These are phyloP conservation scores for Sporobolomyces pararoseus DNA, from an alignment of 768 basidiomycete species.

Conservation along the genomic window DNA sequence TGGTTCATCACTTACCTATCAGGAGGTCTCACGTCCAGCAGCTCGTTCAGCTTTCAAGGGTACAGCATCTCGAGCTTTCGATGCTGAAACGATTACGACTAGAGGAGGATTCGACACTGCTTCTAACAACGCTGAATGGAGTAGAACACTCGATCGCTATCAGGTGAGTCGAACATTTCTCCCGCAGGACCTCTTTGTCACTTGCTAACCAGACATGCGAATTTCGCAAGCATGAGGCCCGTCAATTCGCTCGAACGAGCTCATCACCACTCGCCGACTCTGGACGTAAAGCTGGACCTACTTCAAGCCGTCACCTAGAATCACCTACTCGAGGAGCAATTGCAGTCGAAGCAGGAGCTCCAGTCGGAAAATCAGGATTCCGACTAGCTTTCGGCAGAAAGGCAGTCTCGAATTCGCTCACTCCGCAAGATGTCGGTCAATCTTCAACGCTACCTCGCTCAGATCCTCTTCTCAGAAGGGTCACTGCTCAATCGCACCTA, in stretches of 20 bases:
- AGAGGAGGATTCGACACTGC: constrained; percentile 1
- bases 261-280: no score
- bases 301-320: background rate
- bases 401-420: no score
- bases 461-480: no score
- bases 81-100: constrained; percentile 4
- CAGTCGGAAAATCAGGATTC: background rate
- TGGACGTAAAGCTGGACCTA: no score
- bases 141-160: background rate
- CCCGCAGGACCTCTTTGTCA: no score
- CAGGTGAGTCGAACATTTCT: background rate
- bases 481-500: no score
- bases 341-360: no score
- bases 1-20: background rate
- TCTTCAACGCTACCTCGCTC: no score
- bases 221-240: no score
- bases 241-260: no score
- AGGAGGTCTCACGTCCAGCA: background rate
- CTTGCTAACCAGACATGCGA: no score
- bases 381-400: constrained; percentile 1
- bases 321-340: background rate
- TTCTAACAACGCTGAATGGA: background rate
- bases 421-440: no score
- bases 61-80: background rate
- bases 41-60: background rate